Conservation (phyloP, 371 early-diverging fungal genomes). For the Mortierella sp. region DNA sequence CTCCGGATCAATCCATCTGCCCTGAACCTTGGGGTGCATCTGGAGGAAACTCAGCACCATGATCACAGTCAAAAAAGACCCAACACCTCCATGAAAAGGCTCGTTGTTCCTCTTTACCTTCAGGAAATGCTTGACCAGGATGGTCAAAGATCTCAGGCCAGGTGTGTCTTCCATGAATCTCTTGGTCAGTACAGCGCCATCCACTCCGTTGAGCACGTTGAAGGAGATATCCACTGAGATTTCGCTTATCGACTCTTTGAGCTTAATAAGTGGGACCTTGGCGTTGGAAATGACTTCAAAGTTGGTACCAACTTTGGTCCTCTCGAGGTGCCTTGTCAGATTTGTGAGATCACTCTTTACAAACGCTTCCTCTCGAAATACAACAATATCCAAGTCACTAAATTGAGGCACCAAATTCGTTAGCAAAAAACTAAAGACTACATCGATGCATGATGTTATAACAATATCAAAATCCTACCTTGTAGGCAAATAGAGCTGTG, state of each 20-base stretch:
- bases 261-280: slow-evolving; percentile 95
- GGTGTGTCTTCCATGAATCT: slow-evolving; percentile 27
- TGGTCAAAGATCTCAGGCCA: slow-evolving; percentile 38
- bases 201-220: slow-evolving; percentile 39
- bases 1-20: slow-evolving; percentile 71
- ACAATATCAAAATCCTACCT: slow-evolving; percentile 57
- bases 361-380: slow-evolving; percentile 15
- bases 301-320: slow-evolving; percentile 17
- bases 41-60: slow-evolving; percentile 90
- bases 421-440: not conserved
- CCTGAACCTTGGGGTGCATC: slow-evolving; percentile 88
- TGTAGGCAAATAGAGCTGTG: slow-evolving; percentile 86
- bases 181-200: slow-evolving; percentile 25
- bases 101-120: slow-evolving; percentile 73
- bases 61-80: slow-evolving; percentile 91
- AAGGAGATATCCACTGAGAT: slow-evolving; percentile 49
- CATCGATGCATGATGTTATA: too few relatives aligned
- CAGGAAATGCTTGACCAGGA: slow-evolving; percentile 45
- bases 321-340: slow-evolving; percentile 33
- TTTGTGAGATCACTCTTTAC: slow-evolving; percentile 30
- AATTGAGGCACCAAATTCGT: not conserved
- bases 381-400: slow-evolving; percentile 52
- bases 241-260: slow-evolving; percentile 28
- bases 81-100: slow-evolving; percentile 92
- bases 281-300: slow-evolving; percentile 61